phyloP scores from a whole-genome alignment of 2,329 filamentous ascomycete genomes.

The Beauveria sp. region DNA sequence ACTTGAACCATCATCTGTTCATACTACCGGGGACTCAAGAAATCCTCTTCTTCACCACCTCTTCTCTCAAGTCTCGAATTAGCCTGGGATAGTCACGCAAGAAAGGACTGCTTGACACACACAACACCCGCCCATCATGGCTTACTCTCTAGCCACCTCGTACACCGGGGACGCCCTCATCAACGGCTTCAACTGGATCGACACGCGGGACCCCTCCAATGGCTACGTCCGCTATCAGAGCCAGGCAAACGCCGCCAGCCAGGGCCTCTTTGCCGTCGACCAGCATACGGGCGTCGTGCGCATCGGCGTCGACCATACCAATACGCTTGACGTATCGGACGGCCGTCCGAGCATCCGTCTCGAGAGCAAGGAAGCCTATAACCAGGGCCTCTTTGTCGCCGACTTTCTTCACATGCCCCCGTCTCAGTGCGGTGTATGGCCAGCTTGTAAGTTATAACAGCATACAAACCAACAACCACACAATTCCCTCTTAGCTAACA shows the following conservation, averaged over 20 bases:
- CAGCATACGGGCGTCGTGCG: slow-evolving; percentile 33
- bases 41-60: no score
- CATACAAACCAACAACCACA: no score
- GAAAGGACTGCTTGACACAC: not conserved
- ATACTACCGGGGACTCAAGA: slow-evolving; percentile 1
- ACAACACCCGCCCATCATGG: slow-evolving; percentile 18
- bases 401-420: slow-evolving; percentile 69
- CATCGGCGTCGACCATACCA: slow-evolving; percentile 36
- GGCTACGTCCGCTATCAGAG: slow-evolving; percentile 55
- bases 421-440: slow-evolving; percentile 65
- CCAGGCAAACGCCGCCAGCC: slow-evolving; percentile 29
- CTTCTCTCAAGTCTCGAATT: not conserved
- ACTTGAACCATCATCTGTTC: not conserved
- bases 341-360: slow-evolving; percentile 58
- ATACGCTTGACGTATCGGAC: slow-evolving; percentile 26
- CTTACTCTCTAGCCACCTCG: slow-evolving; percentile 35
- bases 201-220: slow-evolving; percentile 51
- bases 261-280: slow-evolving; percentile 35
- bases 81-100: not conserved
- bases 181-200: slow-evolving; percentile 42
- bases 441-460: slow-evolving; percentile 46
- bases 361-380: slow-evolving; percentile 56
- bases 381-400: slow-evolving; percentile 60
- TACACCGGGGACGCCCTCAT: slow-evolving; percentile 38
- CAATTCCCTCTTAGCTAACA: not conserved